Base-by-base conservation (phyloP, 257 asterid species). In the Coffea eugenioides region DNA sequence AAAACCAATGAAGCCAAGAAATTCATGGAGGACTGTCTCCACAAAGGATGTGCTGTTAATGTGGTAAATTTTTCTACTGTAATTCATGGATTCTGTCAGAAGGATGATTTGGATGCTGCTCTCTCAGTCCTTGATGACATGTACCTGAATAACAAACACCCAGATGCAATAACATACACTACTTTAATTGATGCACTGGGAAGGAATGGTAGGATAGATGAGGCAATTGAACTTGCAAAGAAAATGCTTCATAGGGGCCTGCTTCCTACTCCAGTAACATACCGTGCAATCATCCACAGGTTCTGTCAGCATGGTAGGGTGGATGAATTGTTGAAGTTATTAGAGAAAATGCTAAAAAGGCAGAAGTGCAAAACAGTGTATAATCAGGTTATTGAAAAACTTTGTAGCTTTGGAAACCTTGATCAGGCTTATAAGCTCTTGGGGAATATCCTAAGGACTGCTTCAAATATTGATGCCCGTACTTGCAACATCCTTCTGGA, bases 41-140 rank as follows among this genome's bases (percentile, higher is more conserved):
- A 85, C 76, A 92, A 86, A 80, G 97, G 97, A 45, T 95, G 99
- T 83, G 96, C 96, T 65, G 86, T 93, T 74, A 95, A 92, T 84
- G 97, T 89, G 54, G 97, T 95, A 78, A 95, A 95, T 83, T 93
- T 90, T 80, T 93, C 98, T 56, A 79, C 96, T 36, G 88, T 95
- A 73, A 93, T 95, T 82, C 96, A 93, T 62, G 98, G 99, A 46
- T 92, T 93, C 85, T 93, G 98, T 88, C 86, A 79, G 78, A 90
- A 81, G 68, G 89, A 86, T 41, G 96, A 95, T 80, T 80, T 95
- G 82, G 97, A 83, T n/a, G 83, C 92, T 46, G 99, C 99, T 82
- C 85, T 95, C 20, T 95, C 99, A 4, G 93, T 95, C 52, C 90
- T 95, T 78, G 99, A 95, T 80, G 99, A 95, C 85, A 91, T 95